phyloP scores from a whole-genome alignment of 2,329 filamentous ascomycete species.

The Epichloe coenophiala region DNA sequence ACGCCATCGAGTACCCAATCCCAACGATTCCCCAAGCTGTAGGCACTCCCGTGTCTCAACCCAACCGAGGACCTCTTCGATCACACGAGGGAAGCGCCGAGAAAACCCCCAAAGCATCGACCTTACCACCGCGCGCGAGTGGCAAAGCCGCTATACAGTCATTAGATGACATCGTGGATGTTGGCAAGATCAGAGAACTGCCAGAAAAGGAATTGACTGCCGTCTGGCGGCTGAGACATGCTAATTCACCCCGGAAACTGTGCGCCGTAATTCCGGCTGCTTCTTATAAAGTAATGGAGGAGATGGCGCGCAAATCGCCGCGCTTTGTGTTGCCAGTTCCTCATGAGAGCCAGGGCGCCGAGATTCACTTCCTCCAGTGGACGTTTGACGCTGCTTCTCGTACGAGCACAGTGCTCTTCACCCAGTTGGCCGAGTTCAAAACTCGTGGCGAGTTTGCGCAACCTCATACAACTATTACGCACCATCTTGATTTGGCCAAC shows the following conservation, averaged over 20 bases:
- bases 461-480: slow-evolving; percentile 87
- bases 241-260: slow-evolving; percentile 55
- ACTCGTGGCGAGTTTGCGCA: slow-evolving; percentile 75
- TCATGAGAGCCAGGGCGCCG: slow-evolving; percentile 54
- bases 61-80: slow-evolving; percentile 17
- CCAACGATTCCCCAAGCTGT: slow-evolving; percentile 22
- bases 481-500: slow-evolving; percentile 68
- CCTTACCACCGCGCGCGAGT: neutral
- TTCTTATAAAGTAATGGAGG: slow-evolving; percentile 62
- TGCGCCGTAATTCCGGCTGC: slow-evolving; percentile 66
- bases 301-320: slow-evolving; percentile 59
- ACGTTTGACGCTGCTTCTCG: slow-evolving; percentile 58
- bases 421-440: slow-evolving; percentile 87
- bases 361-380: slow-evolving; percentile 97
- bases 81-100: slow-evolving; percentile 5
- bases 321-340: slow-evolving; percentile 86
- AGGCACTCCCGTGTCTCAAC: slow-evolving; percentile 22
- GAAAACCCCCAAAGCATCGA: slow-evolving; percentile 7
- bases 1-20: slow-evolving; percentile 36
- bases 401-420: slow-evolving; percentile 75
- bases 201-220: slow-evolving; percentile 71
- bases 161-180: slow-evolving; percentile 50
- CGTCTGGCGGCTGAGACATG: slow-evolving; percentile 83
- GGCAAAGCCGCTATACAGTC: slow-evolving; percentile 24
- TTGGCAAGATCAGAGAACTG: slow-evolving; percentile 61